Conservation (phyloP, 108 stramenopile species). For the Nitzschia putrida region DNA sequence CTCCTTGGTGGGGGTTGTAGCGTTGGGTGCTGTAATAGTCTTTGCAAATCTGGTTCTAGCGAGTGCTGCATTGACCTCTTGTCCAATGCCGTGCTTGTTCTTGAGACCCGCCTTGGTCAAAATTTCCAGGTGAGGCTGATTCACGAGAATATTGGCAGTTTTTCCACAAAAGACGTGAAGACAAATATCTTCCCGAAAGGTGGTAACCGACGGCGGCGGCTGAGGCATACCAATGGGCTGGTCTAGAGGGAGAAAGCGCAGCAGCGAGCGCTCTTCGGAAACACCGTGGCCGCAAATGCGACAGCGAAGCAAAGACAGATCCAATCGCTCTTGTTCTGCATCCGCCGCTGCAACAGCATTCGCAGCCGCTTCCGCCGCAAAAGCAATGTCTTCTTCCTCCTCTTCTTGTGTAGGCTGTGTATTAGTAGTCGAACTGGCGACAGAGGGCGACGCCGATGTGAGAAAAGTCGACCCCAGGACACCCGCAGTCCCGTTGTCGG, state of each 20-base stretch:
- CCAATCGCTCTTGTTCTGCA: slow-evolving; percentile 18
- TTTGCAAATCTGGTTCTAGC: slow-evolving; percentile 36
- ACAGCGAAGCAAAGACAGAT: slow-evolving; percentile 22
- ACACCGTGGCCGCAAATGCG: slow-evolving; percentile 37
- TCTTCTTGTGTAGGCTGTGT: not conserved
- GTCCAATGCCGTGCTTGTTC: slow-evolving; percentile 51
- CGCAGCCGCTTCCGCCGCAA: slow-evolving; percentile 34
- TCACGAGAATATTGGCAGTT: slow-evolving; percentile 43
- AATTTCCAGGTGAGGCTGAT: slow-evolving; percentile 43
- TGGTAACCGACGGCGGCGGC: slow-evolving; percentile 13
- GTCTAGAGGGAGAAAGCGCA: slow-evolving; percentile 36
- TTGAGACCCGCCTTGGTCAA: slow-evolving; percentile 51
- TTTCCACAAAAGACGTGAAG: slow-evolving; percentile 53
- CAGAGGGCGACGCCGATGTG: not conserved
- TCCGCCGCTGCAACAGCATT: slow-evolving; percentile 30
- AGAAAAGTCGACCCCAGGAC: too few species aligned
- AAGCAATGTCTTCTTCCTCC: slow-evolving; percentile 30
- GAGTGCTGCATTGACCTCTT: slow-evolving; percentile 48
- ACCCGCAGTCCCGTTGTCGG: too few species aligned
- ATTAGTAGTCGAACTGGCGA: not conserved
- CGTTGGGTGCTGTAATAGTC: not conserved
- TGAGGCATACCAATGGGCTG: slow-evolving; percentile 11
- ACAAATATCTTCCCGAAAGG: slow-evolving; percentile 34
- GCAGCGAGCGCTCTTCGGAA: slow-evolving; percentile 28
- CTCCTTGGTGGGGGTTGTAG: slow-evolving; percentile 7